phyloP scores from a whole-genome alignment of 2,329 filamentous ascomycete species.

The Coniochaeta sp. region DNA sequence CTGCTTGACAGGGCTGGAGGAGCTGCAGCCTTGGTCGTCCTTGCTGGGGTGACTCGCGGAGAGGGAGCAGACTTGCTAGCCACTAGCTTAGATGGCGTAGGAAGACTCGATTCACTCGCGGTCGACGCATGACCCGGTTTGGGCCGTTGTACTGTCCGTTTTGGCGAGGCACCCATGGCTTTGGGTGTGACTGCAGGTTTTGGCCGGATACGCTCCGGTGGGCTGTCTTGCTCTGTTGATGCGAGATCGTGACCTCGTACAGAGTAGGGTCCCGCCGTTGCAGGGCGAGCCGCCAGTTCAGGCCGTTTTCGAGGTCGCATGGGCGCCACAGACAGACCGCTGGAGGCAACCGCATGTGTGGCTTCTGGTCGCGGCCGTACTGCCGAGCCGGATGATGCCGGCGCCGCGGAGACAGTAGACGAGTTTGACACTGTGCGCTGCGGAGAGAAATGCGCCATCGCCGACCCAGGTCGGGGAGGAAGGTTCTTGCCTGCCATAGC shows the following conservation, averaged over 20 bases:
- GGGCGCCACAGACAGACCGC: conserved; percentile 55
- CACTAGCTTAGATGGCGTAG: conserved; percentile 33
- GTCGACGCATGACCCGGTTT: conserved; percentile 40
- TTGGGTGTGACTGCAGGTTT: conserved; percentile 41
- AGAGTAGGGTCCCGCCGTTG: conserved; percentile 59
- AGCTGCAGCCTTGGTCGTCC: conserved; percentile 7
- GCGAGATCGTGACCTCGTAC: conserved; percentile 43
- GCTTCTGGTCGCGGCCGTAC: conserved; percentile 34
- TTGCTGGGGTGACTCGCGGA: conserved; percentile 22
- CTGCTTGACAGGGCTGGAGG: conserved; percentile 22
- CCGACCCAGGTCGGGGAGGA: conserved; percentile 52
- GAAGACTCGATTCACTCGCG: conserved; percentile 41
- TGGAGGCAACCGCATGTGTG: conserved; percentile 37
- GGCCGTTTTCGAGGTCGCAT: conserved; percentile 54
- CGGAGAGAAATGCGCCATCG: conserved; percentile 55
- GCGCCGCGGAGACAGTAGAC: conserved; percentile 23
- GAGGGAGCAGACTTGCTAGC: conserved; percentile 27
- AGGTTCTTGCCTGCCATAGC: conserved; percentile 44
- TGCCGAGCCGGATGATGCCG: conserved; percentile 24
- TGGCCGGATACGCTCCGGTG: conserved; percentile 32
- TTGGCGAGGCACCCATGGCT: conserved; percentile 44
- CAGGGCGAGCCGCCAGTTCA: conserved; percentile 50
- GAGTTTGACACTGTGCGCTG: conserved; percentile 32
- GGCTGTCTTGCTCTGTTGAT: conserved; percentile 35
- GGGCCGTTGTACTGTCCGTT: conserved; percentile 34